A percentile compares a stretch with the other conserved stretches of the same genome.
phyloP scores from a whole-genome alignment of 495 filamentous ascomycete genomes.

The Aspergillus panamensis region DNA sequence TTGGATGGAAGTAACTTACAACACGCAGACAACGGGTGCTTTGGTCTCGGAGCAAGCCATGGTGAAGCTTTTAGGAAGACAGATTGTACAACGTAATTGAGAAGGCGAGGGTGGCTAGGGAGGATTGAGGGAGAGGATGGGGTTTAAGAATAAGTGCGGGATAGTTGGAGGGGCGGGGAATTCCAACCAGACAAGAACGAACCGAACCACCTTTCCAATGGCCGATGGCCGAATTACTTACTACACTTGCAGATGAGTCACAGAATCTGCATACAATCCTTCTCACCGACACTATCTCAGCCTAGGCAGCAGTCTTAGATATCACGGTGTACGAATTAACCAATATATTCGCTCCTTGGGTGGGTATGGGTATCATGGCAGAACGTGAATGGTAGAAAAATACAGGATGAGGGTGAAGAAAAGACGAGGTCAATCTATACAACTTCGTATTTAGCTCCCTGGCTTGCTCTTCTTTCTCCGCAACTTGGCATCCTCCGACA shows the following conservation, averaged over 20 bases:
- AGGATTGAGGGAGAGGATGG: background rate
- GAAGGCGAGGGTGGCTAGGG: background rate
- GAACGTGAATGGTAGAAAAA: background rate
- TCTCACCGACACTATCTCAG: background rate
- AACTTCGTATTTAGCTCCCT: slow-evolving; percentile 26
- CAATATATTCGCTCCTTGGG: background rate
- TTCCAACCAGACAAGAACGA: background rate
- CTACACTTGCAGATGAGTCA: background rate
- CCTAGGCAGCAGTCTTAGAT: background rate
- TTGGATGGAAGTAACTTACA: slow-evolving; percentile 52
- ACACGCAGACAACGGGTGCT: slow-evolving; percentile 68
- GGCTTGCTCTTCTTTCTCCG: slow-evolving; percentile 37
- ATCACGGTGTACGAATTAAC: background rate
- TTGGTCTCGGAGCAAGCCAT: slow-evolving; percentile 39
- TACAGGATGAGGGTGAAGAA: background rate
- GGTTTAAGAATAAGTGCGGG: background rate
- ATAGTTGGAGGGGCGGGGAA: background rate
- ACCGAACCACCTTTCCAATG: background rate
- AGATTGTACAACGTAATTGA: slow-evolving; percentile 5
- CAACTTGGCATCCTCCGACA: slow-evolving; percentile 33
- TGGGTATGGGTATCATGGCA: slow-evolving; percentile 28
- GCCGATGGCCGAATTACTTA: background rate
- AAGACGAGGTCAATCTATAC: background rate
- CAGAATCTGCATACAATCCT: background rate
- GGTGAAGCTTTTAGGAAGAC: background rate